A percentile compares a stretch with the other conserved stretches of the same genome.
These are phyloP conservation scores for Nemophila menziesii DNA, from an alignment of 257 asterid species.

Conservation along the genomic window DNA sequence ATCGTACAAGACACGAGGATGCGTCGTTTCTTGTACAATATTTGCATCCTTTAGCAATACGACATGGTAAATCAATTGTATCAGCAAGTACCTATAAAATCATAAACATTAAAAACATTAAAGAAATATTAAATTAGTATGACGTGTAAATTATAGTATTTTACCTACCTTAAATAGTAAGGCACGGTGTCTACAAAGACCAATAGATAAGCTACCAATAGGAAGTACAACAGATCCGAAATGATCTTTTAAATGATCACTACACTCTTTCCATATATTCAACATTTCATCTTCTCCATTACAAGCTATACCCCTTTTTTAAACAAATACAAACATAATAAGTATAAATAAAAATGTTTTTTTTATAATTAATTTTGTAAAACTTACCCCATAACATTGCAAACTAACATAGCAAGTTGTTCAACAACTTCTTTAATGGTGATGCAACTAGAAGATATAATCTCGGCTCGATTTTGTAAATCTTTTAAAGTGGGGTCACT, in stretches of 20 bases:
- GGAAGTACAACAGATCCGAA: constrained; percentile 77
- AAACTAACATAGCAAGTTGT: constrained; percentile 84
- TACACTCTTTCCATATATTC: constrained; percentile 65
- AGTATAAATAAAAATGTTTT: constrained; percentile 8
- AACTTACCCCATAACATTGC: constrained; percentile 89
- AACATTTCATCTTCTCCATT: constrained; percentile 57
- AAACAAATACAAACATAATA: constrained; percentile 23
- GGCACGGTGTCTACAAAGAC: constrained; percentile 80
- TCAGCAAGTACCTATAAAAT: constrained; percentile 84
- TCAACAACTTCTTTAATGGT: constrained; percentile 73
- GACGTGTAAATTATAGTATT: constrained; percentile 8
- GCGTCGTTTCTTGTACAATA: constrained; percentile 71
- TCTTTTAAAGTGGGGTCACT: constrained; percentile 78
- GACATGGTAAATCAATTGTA: constrained; percentile 80
- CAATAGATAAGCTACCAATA: constrained; percentile 64
- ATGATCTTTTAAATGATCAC: constrained; percentile 67
- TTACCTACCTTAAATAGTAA: constrained; percentile 80
- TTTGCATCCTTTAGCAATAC: constrained; percentile 93
- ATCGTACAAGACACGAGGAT: constrained; percentile 90
- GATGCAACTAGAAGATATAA: constrained; percentile 44
- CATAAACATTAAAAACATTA: neutral
- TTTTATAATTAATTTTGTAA: constrained; percentile 13
- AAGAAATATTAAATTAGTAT: too few relatives aligned
- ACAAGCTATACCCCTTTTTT: constrained; percentile 53
- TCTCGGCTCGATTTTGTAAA: constrained; percentile 53